These are phyloP conservation scores for Phytophthora rubi DNA, from an alignment of 352 stramenopile genomes.

Conservation along the genomic window DNA sequence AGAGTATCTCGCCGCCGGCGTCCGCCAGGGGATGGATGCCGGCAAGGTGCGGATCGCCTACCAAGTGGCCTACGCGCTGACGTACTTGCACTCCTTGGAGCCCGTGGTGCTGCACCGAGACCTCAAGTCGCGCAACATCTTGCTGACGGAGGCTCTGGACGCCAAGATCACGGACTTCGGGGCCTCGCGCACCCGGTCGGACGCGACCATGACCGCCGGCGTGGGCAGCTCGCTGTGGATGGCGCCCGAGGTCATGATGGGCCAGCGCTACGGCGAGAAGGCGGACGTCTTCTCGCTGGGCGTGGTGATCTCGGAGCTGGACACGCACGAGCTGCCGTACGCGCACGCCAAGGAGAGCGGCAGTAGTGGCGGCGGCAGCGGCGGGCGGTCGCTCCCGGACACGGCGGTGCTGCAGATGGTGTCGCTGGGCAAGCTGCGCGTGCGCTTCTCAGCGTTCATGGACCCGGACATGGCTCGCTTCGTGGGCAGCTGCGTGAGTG, in stretches of 20 bases:
- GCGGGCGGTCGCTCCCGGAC: conserved; percentile 10
- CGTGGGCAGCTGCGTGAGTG: conserved; percentile 23
- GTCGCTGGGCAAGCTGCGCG: conserved; percentile 24
- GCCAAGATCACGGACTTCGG: conserved; percentile 60
- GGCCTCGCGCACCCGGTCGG: conserved; percentile 20
- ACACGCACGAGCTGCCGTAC: conserved; percentile 34
- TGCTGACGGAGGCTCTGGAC: conserved; percentile 41
- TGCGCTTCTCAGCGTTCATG: conserved; percentile 29
- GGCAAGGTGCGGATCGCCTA: conserved; percentile 36
- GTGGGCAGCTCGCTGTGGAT: conserved; percentile 33
- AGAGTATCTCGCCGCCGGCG: conserved; percentile 11
- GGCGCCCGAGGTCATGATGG: conserved; percentile 44
- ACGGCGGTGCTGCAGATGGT: conserved; percentile 43
- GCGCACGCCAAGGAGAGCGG: conserved; percentile 11
- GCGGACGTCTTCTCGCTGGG: conserved; percentile 50
- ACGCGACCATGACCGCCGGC: conserved; percentile 25
- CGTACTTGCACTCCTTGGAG: conserved; percentile 32
- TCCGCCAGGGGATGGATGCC: conserved; percentile 21
- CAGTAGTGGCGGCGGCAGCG: conserved; percentile 1
- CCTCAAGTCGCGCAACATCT: conserved; percentile 67
- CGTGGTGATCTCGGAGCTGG: conserved; percentile 32
- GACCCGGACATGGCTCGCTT: conserved; percentile 22
- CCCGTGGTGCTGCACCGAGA: conserved; percentile 47
- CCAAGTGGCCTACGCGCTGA: conserved; percentile 33
- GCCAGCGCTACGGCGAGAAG: conserved; percentile 41